Evolutionary conservation across 73 alveolate genomes (phyloP).

Genomic region (Tetrahymena elliotti): DNA sequence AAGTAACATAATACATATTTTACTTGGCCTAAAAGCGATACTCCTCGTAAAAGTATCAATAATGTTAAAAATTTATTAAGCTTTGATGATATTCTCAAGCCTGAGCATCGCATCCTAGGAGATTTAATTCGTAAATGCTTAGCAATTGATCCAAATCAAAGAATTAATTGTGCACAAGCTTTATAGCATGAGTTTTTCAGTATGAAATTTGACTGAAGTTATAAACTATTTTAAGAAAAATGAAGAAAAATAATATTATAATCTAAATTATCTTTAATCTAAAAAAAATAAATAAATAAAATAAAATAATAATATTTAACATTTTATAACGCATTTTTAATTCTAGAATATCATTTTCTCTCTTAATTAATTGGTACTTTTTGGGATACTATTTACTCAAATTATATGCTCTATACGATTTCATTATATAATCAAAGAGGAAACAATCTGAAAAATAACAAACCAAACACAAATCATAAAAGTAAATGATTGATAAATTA

Average conservation of each 20-base stretch:
- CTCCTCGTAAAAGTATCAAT: neutral
- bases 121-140: slow-evolving; percentile 53
- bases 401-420: neutral
- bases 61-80: slow-evolving; percentile 11
- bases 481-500: too few relatives aligned
- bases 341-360: neutral
- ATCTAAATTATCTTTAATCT: neutral
- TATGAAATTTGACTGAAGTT: slow-evolving; percentile 11
- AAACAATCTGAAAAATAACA: neutral
- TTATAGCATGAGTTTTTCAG: slow-evolving; percentile 59
- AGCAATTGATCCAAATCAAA: slow-evolving; percentile 54
- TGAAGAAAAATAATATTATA: neutral
- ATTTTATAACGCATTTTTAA: neutral
- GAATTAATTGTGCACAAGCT: slow-evolving; percentile 62
- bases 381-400: neutral
- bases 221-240: neutral
- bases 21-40: neutral
- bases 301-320: too few relatives aligned
- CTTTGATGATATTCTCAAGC: slow-evolving; percentile 12
- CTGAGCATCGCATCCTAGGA: slow-evolving; percentile 42
- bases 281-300: too few relatives aligned
- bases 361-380: neutral
- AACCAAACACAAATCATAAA: neutral
- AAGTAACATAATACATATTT: neutral
- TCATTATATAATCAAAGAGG: neutral